phyloP scores from a whole-genome alignment of 805 yeast genomes.

The Schizosaccharomyces lindneri region DNA sequence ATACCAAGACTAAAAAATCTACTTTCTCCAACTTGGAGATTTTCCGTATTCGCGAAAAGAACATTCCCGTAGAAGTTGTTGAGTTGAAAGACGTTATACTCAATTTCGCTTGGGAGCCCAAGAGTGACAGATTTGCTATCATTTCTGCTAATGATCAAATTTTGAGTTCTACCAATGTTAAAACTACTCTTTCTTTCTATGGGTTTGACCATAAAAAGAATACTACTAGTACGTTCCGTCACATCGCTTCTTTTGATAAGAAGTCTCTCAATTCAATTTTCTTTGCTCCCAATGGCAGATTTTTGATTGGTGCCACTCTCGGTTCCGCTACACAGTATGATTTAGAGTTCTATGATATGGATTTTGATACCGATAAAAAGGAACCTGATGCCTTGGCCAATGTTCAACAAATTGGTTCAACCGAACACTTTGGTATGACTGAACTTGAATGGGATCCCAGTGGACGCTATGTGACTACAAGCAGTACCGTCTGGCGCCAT shows the following conservation, averaged over 20 bases:
- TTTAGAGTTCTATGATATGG: slow-evolving; percentile 66
- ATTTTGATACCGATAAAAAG: slow-evolving; percentile 42
- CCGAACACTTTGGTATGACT: slow-evolving; percentile 53
- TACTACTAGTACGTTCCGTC: slow-evolving; percentile 31
- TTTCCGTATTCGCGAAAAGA: slow-evolving; percentile 66
- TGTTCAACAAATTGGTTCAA: slow-evolving; percentile 35
- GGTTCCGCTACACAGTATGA: slow-evolving; percentile 22
- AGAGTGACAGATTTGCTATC: slow-evolving; percentile 60
- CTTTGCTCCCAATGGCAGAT: slow-evolving; percentile 90
- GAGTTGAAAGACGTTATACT: slow-evolving; percentile 76
- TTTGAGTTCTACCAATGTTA: slow-evolving; percentile 8
- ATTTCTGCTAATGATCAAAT: slow-evolving; percentile 33
- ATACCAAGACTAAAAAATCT: slow-evolving; percentile 68
- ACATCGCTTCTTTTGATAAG: slow-evolving; percentile 31
- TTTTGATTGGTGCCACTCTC: slow-evolving; percentile 29
- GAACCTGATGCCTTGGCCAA: slow-evolving; percentile 27
- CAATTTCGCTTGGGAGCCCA: slow-evolving; percentile 91
- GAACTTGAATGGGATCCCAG: slow-evolving; percentile 86
- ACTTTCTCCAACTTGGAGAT: slow-evolving; percentile 76
- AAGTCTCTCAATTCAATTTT: slow-evolving; percentile 46
- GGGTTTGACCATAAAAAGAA: slow-evolving; percentile 46
- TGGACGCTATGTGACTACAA: slow-evolving; percentile 69
- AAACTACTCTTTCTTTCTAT: slow-evolving; percentile 50
- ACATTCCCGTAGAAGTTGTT: slow-evolving; percentile 79
- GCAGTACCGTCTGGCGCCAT: slow-evolving; percentile 72